Base-by-base conservation (phyloP, 2,329 filamentous ascomycete genomes). In the Rutstroemia sp. region DNA sequence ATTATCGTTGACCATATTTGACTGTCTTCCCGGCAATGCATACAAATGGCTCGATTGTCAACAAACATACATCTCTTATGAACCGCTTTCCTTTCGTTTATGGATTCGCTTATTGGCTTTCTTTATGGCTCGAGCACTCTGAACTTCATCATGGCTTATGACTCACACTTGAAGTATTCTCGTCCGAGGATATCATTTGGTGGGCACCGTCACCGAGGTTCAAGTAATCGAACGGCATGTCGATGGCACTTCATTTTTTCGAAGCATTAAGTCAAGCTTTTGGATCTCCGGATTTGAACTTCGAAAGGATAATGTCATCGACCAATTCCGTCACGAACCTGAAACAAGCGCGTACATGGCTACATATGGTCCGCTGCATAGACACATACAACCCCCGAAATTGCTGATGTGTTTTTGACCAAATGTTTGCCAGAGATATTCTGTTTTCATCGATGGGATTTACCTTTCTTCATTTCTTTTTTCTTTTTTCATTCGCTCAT, bases 211-310 rank as follows among this genome's bases (percentile, higher is more conserved):
- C 57, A 64, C 60, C 57, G 57, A 61, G 51, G 54, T 57, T 64
- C 51, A 58, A 63, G 65, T 58, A 57, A 65, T 68, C 68, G 68
- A 69, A 70, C 67, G 68, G 67, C 67, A 67, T 57, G 66, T 60
- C 67, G 67, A 69, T 69, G 66, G 62, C 62, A 67, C 27, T 62
- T 10, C 58, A 57, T 61, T 53, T 50, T 48, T 58, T 63, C 62
- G 60, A 58, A 64, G 55, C 58, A 61, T 57, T 27, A 60, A 59
- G 63, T 57, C 58, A 59, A 64, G 4, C 27, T 57, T 54, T 49
- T 47, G 16, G 56, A 61, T 62, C 58, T 53, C 57, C 60, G 48
- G 46, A 49, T 48, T 48, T 44, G 37, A 54, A 60, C 51, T 54
- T 59, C 44, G 51, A 54, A 54, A 63, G 58, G 60, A 60, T 57